A percentile compares a stretch with the other conserved stretches of the same genome.
These are phyloP conservation scores for Coemansia sp. DNA, from an alignment of 192 early-diverging fungal species.

Conservation along the genomic window DNA sequence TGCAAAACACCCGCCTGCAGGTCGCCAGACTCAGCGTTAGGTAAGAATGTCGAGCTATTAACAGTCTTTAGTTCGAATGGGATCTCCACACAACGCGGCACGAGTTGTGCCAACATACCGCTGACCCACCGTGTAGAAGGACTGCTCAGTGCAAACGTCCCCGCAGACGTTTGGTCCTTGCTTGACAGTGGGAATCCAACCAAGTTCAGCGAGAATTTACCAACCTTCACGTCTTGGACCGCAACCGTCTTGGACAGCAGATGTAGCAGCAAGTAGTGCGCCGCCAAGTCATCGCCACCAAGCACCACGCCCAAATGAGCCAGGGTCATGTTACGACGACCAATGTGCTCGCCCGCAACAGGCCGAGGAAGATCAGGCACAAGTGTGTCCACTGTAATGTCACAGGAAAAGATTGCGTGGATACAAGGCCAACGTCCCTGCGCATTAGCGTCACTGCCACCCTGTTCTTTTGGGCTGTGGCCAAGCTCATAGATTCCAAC, in stretches of 20 bases:
- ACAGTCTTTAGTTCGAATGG: slow-evolving; percentile 66
- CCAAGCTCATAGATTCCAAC: slow-evolving; percentile 63
- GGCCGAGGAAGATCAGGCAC: slow-evolving; percentile 14
- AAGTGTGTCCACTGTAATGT: slow-evolving; percentile 14
- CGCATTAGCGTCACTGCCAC: slow-evolving; percentile 6
- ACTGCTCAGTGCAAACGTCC: slow-evolving; percentile 28
- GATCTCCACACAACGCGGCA: slow-evolving; percentile 64
- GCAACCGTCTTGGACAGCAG: slow-evolving; percentile 61
- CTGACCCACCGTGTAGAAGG: slow-evolving; percentile 45
- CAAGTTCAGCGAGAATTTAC: slow-evolving; percentile 73
- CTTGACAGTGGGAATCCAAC: slow-evolving; percentile 51
- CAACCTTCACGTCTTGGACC: slow-evolving; percentile 62
- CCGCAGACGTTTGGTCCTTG: not conserved
- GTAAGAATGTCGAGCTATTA: slow-evolving; percentile 64
- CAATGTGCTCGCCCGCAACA: slow-evolving; percentile 13
- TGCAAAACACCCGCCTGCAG: slow-evolving; percentile 69
- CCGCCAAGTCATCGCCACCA: slow-evolving; percentile 66
- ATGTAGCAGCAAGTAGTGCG: slow-evolving; percentile 72
- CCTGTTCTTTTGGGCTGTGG: slow-evolving; percentile 23
- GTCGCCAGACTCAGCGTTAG: slow-evolving; percentile 61
- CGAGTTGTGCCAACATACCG: slow-evolving; percentile 50
- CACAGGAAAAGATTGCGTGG: slow-evolving; percentile 45
- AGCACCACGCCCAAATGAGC: slow-evolving; percentile 64
- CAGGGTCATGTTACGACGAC: slow-evolving; percentile 30
- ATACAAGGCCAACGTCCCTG: slow-evolving; percentile 46